Percentiles rank a stretch among this genome's conserved stretches.
phyloP scores from a whole-genome alignment of 2,329 filamentous ascomycete genomes.

The Botryosphaeria dothidea region DNA sequence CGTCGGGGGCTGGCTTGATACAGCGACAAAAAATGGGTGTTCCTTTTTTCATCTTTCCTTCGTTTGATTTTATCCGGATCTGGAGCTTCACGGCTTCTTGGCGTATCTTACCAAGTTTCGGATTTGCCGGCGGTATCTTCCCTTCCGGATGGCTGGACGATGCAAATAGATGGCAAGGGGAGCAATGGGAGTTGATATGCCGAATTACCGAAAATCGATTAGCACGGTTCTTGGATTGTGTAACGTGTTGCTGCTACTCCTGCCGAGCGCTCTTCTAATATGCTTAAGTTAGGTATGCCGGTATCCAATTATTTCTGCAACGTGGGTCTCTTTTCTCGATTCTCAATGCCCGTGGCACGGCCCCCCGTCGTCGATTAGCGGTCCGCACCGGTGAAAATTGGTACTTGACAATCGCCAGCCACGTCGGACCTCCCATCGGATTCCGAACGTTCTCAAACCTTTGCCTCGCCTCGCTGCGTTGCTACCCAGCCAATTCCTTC shows the following conservation, averaged over 20 bases:
- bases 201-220: background rate
- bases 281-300: too few species aligned
- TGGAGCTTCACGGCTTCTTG: background rate
- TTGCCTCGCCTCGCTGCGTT: background rate
- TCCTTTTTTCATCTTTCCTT: background rate
- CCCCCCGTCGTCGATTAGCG: background rate
- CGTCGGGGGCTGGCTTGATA: conserved; percentile 4
- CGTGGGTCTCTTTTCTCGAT: too few species aligned
- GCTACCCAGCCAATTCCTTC: background rate
- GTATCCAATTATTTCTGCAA: too few species aligned
- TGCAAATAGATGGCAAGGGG: background rate
- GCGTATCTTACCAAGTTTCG: background rate
- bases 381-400: background rate
- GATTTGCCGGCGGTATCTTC: background rate
- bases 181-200: background rate
- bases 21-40: conserved; percentile 14
- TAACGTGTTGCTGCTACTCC: background rate
- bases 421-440: background rate
- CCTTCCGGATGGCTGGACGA: background rate
- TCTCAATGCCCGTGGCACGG: too few species aligned
- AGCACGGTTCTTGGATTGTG: background rate
- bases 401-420: too few species aligned
- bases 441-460: background rate
- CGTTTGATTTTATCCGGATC: background rate
- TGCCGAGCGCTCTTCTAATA: too few species aligned